Evolutionary conservation across 73 alveolate species (phyloP).

Genomic region (Blepharisma stoltei): DNA sequence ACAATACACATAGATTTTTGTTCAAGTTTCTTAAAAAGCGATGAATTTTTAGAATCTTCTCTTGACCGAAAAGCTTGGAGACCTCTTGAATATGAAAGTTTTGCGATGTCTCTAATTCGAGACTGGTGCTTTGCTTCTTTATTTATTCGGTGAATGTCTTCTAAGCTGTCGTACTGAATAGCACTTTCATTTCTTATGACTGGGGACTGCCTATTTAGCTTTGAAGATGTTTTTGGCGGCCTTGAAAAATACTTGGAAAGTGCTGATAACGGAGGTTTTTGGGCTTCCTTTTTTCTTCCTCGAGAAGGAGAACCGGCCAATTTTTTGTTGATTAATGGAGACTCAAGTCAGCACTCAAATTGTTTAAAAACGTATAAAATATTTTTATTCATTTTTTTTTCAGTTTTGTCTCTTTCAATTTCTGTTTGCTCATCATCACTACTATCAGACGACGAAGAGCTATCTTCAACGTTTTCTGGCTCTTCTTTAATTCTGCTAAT

Average conservation of each 20-base stretch:
- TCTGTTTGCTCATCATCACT: background rate
- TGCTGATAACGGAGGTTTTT: slow-evolving; percentile 7
- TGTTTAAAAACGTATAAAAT: slow-evolving; percentile 9
- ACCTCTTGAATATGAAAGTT: slow-evolving; percentile 22
- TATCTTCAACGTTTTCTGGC: slow-evolving; percentile 5
- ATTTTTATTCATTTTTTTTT: slow-evolving; percentile 16
- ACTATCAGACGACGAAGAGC: background rate
- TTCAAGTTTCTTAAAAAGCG: too few relatives aligned
- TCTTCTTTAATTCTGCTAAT: background rate
- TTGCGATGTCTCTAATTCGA: background rate
- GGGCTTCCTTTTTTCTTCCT: background rate
- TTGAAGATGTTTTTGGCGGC: background rate
- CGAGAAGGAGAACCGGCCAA: background rate
- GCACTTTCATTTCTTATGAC: too few relatives aligned
- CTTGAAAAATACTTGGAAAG: slow-evolving; percentile 23
- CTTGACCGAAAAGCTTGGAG: background rate
- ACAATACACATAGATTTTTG: too few relatives aligned
- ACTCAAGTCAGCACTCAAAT: background rate
- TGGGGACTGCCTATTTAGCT: background rate
- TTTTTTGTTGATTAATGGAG: background rate
- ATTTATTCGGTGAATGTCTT: background rate
- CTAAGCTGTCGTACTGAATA: background rate
- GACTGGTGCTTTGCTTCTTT: background rate
- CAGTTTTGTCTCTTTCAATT: background rate
- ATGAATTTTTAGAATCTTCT: background rate